Evolutionary conservation across 2,329 filamentous ascomycete species (phyloP).

Genomic region (Trichoderma koningii): DNA sequence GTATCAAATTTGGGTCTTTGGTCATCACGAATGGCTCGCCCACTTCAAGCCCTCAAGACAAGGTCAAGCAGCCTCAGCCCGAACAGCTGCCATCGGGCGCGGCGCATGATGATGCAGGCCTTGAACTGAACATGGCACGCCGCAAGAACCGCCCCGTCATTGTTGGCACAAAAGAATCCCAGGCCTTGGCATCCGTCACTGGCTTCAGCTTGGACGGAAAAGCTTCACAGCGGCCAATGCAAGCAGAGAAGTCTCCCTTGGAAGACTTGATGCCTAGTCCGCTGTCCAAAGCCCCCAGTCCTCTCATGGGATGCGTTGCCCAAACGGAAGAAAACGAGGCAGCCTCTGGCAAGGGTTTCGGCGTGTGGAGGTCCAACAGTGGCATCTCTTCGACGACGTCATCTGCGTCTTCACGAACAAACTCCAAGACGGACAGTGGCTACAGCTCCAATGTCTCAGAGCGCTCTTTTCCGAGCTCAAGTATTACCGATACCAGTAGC

Average conservation of each 20-base stretch:
- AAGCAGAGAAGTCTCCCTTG: neutral
- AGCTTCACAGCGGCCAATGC: neutral
- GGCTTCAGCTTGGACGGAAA: neutral
- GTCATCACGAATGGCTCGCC: conserved; percentile 64
- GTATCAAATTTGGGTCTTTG: conserved; percentile 63
- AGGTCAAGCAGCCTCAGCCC: neutral
- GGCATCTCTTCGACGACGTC: conserved; percentile 11
- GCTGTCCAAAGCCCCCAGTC: conserved; percentile 6
- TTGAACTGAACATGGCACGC: conserved; percentile 13
- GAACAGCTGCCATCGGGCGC: neutral
- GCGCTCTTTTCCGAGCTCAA: conserved; percentile 49
- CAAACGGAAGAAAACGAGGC: neutral
- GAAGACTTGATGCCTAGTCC: conserved; percentile 17
- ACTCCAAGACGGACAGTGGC: conserved; percentile 50
- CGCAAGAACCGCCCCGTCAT: conserved; percentile 4
- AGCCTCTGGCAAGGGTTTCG: neutral
- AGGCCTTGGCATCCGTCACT: conserved; percentile 24
- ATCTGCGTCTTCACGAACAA: conserved; percentile 26
- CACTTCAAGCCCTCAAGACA: conserved; percentile 40
- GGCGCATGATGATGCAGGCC: neutral
- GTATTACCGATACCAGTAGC: neutral
- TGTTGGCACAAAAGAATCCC: conserved; percentile 1
- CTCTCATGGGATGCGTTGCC: neutral
- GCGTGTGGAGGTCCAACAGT: conserved; percentile 22
- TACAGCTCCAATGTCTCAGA: conserved; percentile 63